phyloP scores from a whole-genome alignment of 176 grass and related monocot species.

The Musa schizocarpa region DNA sequence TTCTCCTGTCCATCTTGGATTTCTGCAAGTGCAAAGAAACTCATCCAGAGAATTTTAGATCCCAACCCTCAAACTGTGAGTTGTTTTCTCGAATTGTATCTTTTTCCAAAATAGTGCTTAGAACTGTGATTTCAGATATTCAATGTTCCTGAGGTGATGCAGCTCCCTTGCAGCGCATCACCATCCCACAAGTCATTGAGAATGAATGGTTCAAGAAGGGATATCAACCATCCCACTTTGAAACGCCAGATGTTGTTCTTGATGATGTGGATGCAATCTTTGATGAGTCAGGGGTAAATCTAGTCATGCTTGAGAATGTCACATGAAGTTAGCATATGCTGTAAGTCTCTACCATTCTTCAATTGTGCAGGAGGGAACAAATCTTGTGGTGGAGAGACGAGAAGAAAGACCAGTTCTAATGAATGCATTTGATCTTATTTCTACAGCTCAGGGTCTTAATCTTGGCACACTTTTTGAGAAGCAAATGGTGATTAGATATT shows the following conservation, averaged over 20 bases:
- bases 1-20: slow-evolving; percentile 91
- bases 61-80: slow-evolving; percentile 70
- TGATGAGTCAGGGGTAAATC: slow-evolving; percentile 48
- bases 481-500: slow-evolving; percentile 43
- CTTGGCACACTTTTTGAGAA: slow-evolving; percentile 91
- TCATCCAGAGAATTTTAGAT: slow-evolving; percentile 89
- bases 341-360: background rate
- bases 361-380: slow-evolving; percentile 35
- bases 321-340: background rate
- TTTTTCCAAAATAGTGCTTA: background rate
- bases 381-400: slow-evolving; percentile 85
- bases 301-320: background rate
- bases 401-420: slow-evolving; percentile 60
- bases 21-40: slow-evolving; percentile 88
- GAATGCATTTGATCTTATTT: slow-evolving; percentile 98
- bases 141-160: background rate
- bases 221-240: slow-evolving; percentile 67
- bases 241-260: slow-evolving; percentile 57
- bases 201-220: slow-evolving; percentile 99
- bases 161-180: slow-evolving; percentile 58
- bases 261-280: slow-evolving; percentile 85
- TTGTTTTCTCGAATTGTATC: background rate
- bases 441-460: slow-evolving; percentile 93
- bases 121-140: background rate
- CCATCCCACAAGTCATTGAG: slow-evolving; percentile 59